Base-by-base conservation (phyloP, 352 stramenopile genomes). In the Phytophthora nicotianae region DNA sequence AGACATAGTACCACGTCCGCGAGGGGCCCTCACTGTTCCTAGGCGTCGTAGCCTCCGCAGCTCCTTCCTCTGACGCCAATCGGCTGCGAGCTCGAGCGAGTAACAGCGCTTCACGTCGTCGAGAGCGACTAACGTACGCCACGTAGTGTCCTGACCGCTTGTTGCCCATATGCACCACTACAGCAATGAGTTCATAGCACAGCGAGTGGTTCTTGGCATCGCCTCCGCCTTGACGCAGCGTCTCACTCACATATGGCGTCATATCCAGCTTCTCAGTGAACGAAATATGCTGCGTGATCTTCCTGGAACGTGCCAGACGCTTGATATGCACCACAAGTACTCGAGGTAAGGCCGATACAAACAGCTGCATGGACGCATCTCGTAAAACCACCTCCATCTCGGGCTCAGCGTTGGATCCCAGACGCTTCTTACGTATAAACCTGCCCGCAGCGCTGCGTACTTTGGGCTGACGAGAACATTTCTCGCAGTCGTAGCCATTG, bases 241-340 rank as follows among this genome's bases (percentile, higher is more conserved):
- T 64, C 9, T 77, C 65, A 13, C 61, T 69, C 33, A 86, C 69
- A 46, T 77, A 88, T 6, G 72, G 69, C 3, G 67, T 74, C 58
- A 87, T 77, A 51, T 89, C 82, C 27, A 91, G 62, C 50, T 71
- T 70, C 23, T 70, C 70, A 10, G 79, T 56, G 48, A 93, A 93
- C 14, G 61, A 60, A 37, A 93, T 83, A 48, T 90, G 83, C 40
- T 85, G 74, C 13, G 77, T 90, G 50, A 89, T 80, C 56, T 93
- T 93, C 27, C 72, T 66, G 1, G 69, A 61, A 1, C 79, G 74
- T 10, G 70, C 70, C 0, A 87, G 52, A 19, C 83, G 77, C 56
- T 93, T 93, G 14, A 93, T 70, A 58, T 93, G 83, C 33, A 93
- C 51, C 32, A 88, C 74, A 2, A 93, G 79, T 16, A 93, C 70